Base-by-base conservation (phyloP, 495 filamentous ascomycete species). In the Margaritispora aquatica region DNA sequence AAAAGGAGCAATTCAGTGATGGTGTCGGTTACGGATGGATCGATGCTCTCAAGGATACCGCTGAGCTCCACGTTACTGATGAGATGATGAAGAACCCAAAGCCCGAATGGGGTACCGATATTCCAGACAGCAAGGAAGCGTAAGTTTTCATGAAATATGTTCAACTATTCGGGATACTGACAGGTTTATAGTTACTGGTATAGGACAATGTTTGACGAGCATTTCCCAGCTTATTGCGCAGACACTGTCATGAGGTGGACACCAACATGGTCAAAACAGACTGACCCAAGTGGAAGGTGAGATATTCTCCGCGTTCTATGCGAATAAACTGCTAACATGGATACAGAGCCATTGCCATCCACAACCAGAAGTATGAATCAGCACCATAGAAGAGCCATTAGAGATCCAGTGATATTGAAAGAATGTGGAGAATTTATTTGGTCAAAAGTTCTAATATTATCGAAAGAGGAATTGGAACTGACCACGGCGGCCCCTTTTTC, bases 1-100 rank as follows among this genome's bases (percentile, higher is more conserved):
- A 98, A 78, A 98, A 98, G 83, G 94, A 98, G 77, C 95, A 97
- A 78, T 98, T 98, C 77, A 90, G 86, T 55, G 94, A 98, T 69
- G 94, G 94, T 72, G 95, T 98, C 62, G 94, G 94, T 57, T 98
- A 98, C 77, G 92, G 95, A 61, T 98, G 94, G 94, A 97, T 97
- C 73, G 95, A 98, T 70, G 89, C 85, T 17, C 81, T 98, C 49
- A 98, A 96, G 80, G 95, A 97, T 71, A 84, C 86, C 61, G 95
- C 94, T 60, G 90, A 93, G 74, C 69, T 83, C 56, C 81, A 93
- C 41, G 88, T 98, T 44, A 93, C 88, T 22, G 92, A 97, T 69
- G 94, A 97, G 79, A 91, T 95, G 84, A 85, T 98, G 85, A 90
- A 89, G 79, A 90, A 91, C 80, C 92, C 93, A 52, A 96, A 96